These are phyloP conservation scores for Aspergillus sp. DNA, from an alignment of 2,329 filamentous ascomycete species.

Conservation along the genomic window DNA sequence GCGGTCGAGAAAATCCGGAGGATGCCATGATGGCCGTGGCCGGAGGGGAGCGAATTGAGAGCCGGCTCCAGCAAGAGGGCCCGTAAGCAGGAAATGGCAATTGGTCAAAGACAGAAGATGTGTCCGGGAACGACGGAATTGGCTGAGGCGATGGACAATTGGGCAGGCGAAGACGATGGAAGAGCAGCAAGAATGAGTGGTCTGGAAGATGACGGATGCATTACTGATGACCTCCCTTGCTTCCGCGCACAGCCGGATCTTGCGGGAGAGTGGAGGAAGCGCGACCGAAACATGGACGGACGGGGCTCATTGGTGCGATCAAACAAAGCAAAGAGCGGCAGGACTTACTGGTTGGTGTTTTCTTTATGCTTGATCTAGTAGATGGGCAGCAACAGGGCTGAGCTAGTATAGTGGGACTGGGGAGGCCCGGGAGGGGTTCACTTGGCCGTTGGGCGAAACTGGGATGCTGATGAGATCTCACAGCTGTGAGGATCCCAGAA, in stretches of 20 bases:
- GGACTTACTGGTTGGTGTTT: slow-evolving; percentile 9
- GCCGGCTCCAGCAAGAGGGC: slow-evolving; percentile 11
- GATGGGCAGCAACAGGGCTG: slow-evolving; percentile 9
- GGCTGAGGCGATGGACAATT: slow-evolving; percentile 21
- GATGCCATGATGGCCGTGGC: slow-evolving; percentile 6
- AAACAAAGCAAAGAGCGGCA: slow-evolving; percentile 1
- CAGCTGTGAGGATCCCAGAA: too few species aligned
- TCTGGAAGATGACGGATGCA: slow-evolving; percentile 23
- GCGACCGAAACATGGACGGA: neutral
- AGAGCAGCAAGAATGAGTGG: neutral
- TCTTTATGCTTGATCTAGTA: slow-evolving; percentile 6
- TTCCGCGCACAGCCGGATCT: slow-evolving; percentile 24
- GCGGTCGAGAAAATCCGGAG: slow-evolving; percentile 20
- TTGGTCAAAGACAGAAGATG: slow-evolving; percentile 19
- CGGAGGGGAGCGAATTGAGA: slow-evolving; percentile 2
- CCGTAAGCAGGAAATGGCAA: slow-evolving; percentile 12
- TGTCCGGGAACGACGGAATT: slow-evolving; percentile 25
- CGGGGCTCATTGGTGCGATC: slow-evolving; percentile 1
- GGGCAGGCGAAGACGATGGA: slow-evolving; percentile 6
- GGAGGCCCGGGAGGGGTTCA: neutral
- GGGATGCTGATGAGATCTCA: slow-evolving; percentile 1
- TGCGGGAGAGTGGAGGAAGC: neutral
- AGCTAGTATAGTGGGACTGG: slow-evolving; percentile 1
- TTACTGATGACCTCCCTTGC: slow-evolving; percentile 16
- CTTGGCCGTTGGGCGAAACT: neutral